These are phyloP conservation scores for Clavaria fumosa DNA, from an alignment of 768 basidiomycete species.

Conservation along the genomic window DNA sequence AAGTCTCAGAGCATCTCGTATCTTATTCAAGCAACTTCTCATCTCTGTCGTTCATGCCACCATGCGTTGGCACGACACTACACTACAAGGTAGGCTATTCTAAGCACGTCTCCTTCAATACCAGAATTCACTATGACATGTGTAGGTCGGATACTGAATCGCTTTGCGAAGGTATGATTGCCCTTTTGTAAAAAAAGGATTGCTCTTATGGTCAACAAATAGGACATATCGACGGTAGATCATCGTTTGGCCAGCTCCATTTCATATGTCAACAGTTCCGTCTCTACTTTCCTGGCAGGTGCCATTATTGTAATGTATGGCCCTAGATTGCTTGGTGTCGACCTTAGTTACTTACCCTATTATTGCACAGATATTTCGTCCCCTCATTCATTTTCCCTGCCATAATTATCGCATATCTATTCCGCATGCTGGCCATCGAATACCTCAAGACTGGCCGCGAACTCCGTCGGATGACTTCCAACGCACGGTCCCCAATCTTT, in stretches of 20 bases:
- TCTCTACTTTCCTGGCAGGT: slow-evolving; percentile 65
- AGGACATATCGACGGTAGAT: slow-evolving; percentile 84
- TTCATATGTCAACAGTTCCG: slow-evolving; percentile 60
- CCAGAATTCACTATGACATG: too few species aligned
- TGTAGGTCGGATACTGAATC: slow-evolving; percentile 69
- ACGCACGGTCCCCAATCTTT: slow-evolving; percentile 71
- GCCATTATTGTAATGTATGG: slow-evolving; percentile 56
- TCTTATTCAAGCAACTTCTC: slow-evolving; percentile 37
- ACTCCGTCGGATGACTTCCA: slow-evolving; percentile 81
- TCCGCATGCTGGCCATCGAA: slow-evolving; percentile 52
- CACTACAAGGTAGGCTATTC: slow-evolving; percentile 44
- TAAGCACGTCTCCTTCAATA: background rate
- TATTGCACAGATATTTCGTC: slow-evolving; percentile 48
- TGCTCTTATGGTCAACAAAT: too few species aligned
- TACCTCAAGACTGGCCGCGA: slow-evolving; percentile 74
- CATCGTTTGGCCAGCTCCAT: slow-evolving; percentile 49
- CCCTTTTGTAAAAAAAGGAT: slow-evolving; percentile 13
- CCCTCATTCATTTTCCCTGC: slow-evolving; percentile 77
- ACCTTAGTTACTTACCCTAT: background rate
- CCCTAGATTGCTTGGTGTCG: slow-evolving; percentile 1
- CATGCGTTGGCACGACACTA: slow-evolving; percentile 74
- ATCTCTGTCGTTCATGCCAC: slow-evolving; percentile 64
- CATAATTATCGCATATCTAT: slow-evolving; percentile 52
- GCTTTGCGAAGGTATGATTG: slow-evolving; percentile 48
- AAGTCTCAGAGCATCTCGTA: slow-evolving; percentile 32